These are phyloP conservation scores for Botrytis fabae DNA, from an alignment of 2,329 filamentous ascomycete genomes.

Conservation along the genomic window DNA sequence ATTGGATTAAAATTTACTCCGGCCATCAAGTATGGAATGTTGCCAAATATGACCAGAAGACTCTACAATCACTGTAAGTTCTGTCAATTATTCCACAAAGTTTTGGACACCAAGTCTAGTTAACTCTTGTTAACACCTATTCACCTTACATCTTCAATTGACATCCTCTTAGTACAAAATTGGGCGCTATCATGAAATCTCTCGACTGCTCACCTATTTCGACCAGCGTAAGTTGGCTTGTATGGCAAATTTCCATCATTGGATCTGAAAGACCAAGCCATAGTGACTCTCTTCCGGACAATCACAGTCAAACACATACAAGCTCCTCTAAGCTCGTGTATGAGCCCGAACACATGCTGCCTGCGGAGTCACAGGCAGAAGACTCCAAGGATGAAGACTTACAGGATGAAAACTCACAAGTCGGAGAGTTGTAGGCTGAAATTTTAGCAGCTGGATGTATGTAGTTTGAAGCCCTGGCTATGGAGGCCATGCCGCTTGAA, in stretches of 20 bases:
- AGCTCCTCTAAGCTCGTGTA: no score
- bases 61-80: background rate
- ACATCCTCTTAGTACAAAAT: background rate
- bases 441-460: background rate
- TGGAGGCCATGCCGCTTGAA: no score
- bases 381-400: background rate
- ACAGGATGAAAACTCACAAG: no score
- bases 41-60: background rate
- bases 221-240: accelerated
- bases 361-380: no score
- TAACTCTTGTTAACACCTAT: background rate
- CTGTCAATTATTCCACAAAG: no score
- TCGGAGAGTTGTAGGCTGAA: background rate
- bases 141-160: background rate
- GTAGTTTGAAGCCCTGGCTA: background rate
- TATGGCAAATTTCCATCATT: background rate
- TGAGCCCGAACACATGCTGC: background rate
- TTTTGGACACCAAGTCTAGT: background rate
- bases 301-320: background rate
- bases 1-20: accelerated
- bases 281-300: no score
- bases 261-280: no score
- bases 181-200: background rate
- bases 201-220: no score
- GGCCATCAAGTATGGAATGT: background rate